Evolutionary conservation across 441 rosid genomes (phyloP).

Genomic region (Eruca vesicaria): DNA sequence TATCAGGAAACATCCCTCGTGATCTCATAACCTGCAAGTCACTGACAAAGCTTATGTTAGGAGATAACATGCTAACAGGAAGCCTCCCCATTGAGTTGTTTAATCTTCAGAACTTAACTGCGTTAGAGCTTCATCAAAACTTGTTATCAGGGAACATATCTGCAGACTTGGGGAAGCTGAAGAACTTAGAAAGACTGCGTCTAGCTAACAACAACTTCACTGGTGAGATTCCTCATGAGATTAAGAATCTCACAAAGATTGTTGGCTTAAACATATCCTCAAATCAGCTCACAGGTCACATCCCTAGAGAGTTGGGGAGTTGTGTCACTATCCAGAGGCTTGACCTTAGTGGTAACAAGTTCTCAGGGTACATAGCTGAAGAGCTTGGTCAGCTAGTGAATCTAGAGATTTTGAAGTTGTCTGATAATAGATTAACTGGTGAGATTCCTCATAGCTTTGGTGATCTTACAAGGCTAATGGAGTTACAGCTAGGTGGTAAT

Average conservation of each 20-base stretch:
- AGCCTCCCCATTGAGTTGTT: slow-evolving; percentile 46
- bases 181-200: slow-evolving; percentile 48
- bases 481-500: slow-evolving; percentile 63
- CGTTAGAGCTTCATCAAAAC: slow-evolving; percentile 58
- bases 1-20: slow-evolving; percentile 52
- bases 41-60: slow-evolving; percentile 52
- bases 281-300: slow-evolving; percentile 49
- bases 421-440: slow-evolving; percentile 48
- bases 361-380: slow-evolving; percentile 42
- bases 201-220: slow-evolving; percentile 47
- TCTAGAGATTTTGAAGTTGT: slow-evolving; percentile 55
- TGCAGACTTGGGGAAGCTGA: slow-evolving; percentile 43
- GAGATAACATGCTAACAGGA: slow-evolving; percentile 50
- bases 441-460: slow-evolving; percentile 50
- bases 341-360: slow-evolving; percentile 55
- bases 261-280: slow-evolving; percentile 57
- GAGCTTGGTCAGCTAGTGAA: slow-evolving; percentile 57
- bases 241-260: slow-evolving; percentile 46
- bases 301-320: slow-evolving; percentile 49
- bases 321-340: slow-evolving; percentile 56
- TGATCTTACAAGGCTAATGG: slow-evolving; percentile 47
- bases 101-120: slow-evolving; percentile 51
- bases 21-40: slow-evolving; percentile 49
- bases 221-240: slow-evolving; percentile 47
- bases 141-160: slow-evolving; percentile 50